Evolutionary conservation across 768 basidiomycete species (phyloP), one percentile per base, ranked within the genome.

Genomic region (Amanita thiersii): DNA sequence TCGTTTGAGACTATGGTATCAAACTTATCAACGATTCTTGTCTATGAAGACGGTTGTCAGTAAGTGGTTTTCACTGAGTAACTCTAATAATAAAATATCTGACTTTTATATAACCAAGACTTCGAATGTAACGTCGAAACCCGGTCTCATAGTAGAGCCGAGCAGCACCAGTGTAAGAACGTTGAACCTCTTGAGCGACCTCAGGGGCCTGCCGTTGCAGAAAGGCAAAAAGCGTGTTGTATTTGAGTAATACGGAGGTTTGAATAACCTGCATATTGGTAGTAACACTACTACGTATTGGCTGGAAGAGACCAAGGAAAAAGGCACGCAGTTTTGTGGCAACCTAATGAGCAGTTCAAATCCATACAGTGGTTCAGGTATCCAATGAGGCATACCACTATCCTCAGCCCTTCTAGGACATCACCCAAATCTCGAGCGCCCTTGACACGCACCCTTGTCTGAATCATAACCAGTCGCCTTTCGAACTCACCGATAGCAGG

Each of bases 91-190:
- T 28, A 15, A 1, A 20, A 32, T 29, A 15, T 38, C 64, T 37
- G 32, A 86, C 86, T 71, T 85, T 87, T 39, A 98, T 72, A 61
- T 70, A 78, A 25, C 79, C 75, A 35, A 99, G 65, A 54, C 81
- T 84, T 33, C 96, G 71, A 17, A 81, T 73, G 57, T 98, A 99
- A 31, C 96, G 68, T 47, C 96, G 69, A 57, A 97, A 93, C 0
- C 85, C 89, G 15, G 96, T 98, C 63, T 99, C 96, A 46, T 91
- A 97, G 58, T 96, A 99, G 15, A 87, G 74, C 29, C 92, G 79
- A 10, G 87, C 84, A 19, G 86, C 77, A 24, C 75, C 75, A 20
- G 85, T 65, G 58, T 99, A 99, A 2, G 87, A 81, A 39, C 89
- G 70, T 56, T 91, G 90, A 17, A 99, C 65, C 58, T 98, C 93